Evolutionary conservation across 2,329 filamentous ascomycete genomes (phyloP), one percentile per base, ranked within the genome.

Genomic region (Arthroderma uncinatum): DNA sequence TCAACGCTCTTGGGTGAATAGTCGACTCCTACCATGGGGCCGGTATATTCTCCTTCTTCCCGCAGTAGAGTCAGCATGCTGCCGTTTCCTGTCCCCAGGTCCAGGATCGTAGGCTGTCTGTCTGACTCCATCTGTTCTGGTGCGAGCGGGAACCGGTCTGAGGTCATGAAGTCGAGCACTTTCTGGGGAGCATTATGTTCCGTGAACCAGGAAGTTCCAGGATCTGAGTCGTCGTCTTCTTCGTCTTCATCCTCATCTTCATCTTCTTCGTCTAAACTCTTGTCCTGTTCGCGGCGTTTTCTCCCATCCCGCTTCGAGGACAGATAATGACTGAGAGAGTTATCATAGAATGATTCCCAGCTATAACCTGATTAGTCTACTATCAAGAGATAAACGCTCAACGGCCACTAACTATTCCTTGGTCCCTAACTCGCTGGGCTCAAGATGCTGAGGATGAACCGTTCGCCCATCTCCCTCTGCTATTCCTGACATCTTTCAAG

Each of bases 381-480:
- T n/a, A n/a, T n/a, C n/a, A n/a, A n/a, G n/a, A n/a, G n/a, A n/a
- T n/a, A n/a, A n/a, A n/a, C n/a, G n/a, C n/a, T n/a, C n/a, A n/a
- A n/a, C n/a, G n/a, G n/a, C n/a, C n/a, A n/a, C n/a, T n/a, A n/a
- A 94, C 89, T 95, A 94, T 78, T 92, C 85, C 73, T 89, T 95
- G 30, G 89, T 95, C 54, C 92, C 92, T 30, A 97, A 81, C 70
- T 82, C 68, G 78, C 80, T 95, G 16, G 90, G 88, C 62, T 86
- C 81, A 25, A 95, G 83, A 64, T 86, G 82, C 1, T 73, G 73
- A n/a, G 84, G 85, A 59, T 76, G 50, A n/a, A 5, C 8, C 21
- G 9, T 12, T 44, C 8, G 19, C 2, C 53, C 36, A 7, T 42
- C 36, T 25, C 19, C 8, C 8, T 42, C 16, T 19, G 16, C 39